Percentiles rank a stretch among this genome's conserved stretches.
These are phyloP conservation scores for Globisporangium uncinulatum DNA, from an alignment of 352 stramenopile species.

Conservation along the genomic window DNA sequence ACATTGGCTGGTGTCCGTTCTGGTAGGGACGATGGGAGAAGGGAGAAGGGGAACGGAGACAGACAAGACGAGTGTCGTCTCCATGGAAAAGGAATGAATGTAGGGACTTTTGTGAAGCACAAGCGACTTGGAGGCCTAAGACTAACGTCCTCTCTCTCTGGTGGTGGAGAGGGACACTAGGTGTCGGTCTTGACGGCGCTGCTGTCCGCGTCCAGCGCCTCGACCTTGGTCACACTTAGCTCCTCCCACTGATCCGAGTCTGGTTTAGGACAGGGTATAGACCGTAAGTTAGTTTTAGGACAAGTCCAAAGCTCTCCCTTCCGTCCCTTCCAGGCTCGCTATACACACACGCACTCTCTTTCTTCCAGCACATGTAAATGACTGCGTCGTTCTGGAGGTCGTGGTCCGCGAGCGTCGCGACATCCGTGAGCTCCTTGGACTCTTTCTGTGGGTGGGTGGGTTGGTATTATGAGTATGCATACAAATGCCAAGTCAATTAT, in stretches of 20 bases:
- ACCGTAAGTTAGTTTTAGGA: too few relatives aligned
- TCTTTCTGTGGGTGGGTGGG: slow-evolving; percentile 31
- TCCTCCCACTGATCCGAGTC: slow-evolving; percentile 80
- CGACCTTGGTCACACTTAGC: slow-evolving; percentile 61
- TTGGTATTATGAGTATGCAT: not conserved
- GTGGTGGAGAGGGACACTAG: not conserved
- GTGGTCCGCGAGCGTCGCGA: slow-evolving; percentile 74
- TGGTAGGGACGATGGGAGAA: slow-evolving; percentile 33
- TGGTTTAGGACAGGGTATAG: slow-evolving; percentile 6
- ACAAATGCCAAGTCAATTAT: not conserved
- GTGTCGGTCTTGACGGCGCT: slow-evolving; percentile 20
- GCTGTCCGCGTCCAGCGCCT: slow-evolving; percentile 25
- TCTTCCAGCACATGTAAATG: slow-evolving; percentile 86
- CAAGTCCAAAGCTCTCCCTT: not conserved
- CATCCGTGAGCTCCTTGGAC: slow-evolving; percentile 71
- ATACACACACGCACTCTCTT: slow-evolving; percentile 56
- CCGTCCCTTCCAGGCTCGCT: not conserved
- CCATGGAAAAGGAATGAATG: too few relatives aligned
- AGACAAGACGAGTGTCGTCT: too few relatives aligned
- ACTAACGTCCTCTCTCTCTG: not conserved
- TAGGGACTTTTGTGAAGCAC: too few relatives aligned
- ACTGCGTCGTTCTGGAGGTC: slow-evolving; percentile 79
- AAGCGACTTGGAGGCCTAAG: too few relatives aligned
- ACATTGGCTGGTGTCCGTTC: slow-evolving; percentile 98
- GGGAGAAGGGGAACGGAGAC: too few relatives aligned